phyloP scores from a whole-genome alignment of 176 grass and related monocot species.

The Poa pratensis region DNA sequence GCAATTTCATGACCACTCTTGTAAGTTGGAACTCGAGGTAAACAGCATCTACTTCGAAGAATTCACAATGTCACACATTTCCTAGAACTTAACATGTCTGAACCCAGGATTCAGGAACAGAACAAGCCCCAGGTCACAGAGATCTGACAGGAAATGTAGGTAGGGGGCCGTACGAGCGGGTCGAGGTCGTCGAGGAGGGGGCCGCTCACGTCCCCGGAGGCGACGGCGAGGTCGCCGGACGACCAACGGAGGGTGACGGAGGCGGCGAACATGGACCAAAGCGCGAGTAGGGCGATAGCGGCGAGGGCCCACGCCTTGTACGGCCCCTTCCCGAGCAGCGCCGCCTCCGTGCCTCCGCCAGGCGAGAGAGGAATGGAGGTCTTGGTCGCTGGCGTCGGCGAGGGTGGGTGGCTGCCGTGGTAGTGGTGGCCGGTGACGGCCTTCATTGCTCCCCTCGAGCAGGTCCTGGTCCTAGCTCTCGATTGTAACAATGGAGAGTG shows the following conservation, averaged over 20 bases:
- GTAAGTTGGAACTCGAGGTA: not conserved
- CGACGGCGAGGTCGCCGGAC: conserved; percentile 42
- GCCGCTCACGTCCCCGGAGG: conserved; percentile 24
- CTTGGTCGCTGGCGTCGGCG: conserved; percentile 48
- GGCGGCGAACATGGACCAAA: conserved; percentile 95
- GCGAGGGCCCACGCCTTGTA: conserved; percentile 88
- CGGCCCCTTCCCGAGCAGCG: conserved; percentile 57
- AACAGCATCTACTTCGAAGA: not conserved
- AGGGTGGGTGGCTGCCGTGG: conserved; percentile 33
- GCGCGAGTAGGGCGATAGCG: conserved; percentile 84
- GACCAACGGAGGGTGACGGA: conserved; percentile 83
- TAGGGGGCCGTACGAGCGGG: conserved; percentile 41
- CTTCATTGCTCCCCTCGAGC: conserved; percentile 39
- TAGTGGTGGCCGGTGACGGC: conserved; percentile 34
- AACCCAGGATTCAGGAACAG: not conserved
- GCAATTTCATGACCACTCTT: not conserved
- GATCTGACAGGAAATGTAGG: conserved; percentile 9
- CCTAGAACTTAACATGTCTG: not conserved
- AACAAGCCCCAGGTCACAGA: conserved; percentile 12
- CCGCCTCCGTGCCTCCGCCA: conserved; percentile 14
- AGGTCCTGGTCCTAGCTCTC: not conserved
- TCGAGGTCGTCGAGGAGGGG: conserved; percentile 62
- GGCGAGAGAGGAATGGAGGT: conserved; percentile 33
- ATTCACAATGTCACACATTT: not conserved
- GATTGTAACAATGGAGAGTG: not conserved